These are phyloP conservation scores for Penicillium psychrofluorescens DNA, from an alignment of 495 filamentous ascomycete genomes.

Conservation along the genomic window DNA sequence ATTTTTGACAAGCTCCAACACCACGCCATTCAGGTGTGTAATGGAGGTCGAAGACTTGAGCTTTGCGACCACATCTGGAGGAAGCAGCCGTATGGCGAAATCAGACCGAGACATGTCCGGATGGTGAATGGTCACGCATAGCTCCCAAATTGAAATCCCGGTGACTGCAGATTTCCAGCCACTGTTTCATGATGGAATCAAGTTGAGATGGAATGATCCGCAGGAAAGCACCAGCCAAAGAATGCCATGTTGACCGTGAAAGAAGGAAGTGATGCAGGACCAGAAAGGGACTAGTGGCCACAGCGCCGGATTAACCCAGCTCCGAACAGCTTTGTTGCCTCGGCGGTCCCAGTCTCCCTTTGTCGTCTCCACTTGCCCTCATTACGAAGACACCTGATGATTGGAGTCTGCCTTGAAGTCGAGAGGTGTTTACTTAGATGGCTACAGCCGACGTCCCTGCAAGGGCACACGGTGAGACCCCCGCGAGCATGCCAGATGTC, in stretches of 20 bases:
- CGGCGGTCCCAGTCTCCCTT: not conserved
- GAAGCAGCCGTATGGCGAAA: conserved; percentile 58
- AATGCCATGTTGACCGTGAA: not conserved
- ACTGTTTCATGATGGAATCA: too few relatives aligned
- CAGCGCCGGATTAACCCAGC: not conserved
- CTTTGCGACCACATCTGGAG: conserved; percentile 69
- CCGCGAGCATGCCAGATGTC: not conserved
- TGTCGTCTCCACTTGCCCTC: too few relatives aligned
- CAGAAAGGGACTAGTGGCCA: not conserved
- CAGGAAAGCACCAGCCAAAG: not conserved
- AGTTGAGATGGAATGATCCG: too few relatives aligned
- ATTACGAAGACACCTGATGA: too few relatives aligned
- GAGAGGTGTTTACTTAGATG: conserved; percentile 30
- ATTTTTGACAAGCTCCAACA: conserved; percentile 75
- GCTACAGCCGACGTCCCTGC: conserved; percentile 61
- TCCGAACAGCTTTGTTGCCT: not conserved
- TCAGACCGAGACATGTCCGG: conserved; percentile 14
- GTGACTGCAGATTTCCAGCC: too few relatives aligned
- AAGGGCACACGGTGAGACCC: conserved; percentile 54
- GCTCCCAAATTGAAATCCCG: too few relatives aligned
- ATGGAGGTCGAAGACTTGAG: conserved; percentile 81
- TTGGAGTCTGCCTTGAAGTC: too few relatives aligned
- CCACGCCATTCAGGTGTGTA: conserved; percentile 64
- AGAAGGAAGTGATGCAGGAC: not conserved
- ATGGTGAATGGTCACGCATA: not conserved